These are phyloP conservation scores for Ophidiomyces ophidiicola DNA, from an alignment of 2,329 filamentous ascomycete species.

Conservation along the genomic window DNA sequence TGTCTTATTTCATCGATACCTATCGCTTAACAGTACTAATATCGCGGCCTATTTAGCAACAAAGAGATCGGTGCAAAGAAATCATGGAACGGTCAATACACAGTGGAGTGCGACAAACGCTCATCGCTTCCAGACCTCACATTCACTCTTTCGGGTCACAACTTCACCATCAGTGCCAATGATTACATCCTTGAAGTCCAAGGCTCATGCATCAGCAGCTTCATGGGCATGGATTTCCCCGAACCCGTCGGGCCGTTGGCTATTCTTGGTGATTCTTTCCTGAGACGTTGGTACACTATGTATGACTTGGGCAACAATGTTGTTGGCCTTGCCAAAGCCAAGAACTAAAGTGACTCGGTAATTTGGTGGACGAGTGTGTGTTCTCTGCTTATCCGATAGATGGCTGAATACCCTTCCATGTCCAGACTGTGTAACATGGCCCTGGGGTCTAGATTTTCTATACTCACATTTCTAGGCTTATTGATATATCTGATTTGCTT, in stretches of 20 bases:
- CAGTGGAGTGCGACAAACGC: conserved; percentile 75
- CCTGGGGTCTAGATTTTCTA: background rate
- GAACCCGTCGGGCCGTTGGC: conserved; percentile 80
- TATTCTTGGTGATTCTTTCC: conserved; percentile 64
- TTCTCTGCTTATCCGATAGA: conserved; percentile 3
- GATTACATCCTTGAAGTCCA: conserved; percentile 96
- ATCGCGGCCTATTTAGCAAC: conserved; percentile 50
- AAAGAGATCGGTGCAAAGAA: conserved; percentile 97
- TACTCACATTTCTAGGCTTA: background rate
- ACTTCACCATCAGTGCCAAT: conserved; percentile 77
- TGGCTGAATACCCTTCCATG: conserved; percentile 4
- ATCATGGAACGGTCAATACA: conserved; percentile 93
- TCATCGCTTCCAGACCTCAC: conserved; percentile 76
- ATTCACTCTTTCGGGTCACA: conserved; percentile 79
- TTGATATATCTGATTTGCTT: background rate
- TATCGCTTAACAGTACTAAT: background rate
- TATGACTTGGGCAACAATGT: conserved; percentile 85
- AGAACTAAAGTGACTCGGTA: background rate
- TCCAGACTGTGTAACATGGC: background rate
- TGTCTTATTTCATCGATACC: conserved; percentile 14
- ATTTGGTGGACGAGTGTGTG: background rate
- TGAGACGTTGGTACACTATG: conserved; percentile 62
- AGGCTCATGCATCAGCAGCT: conserved; percentile 90
- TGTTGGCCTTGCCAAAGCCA: conserved; percentile 69
- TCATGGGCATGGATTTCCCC: conserved; percentile 91